A percentile compares a stretch with the other conserved stretches of the same genome.
phyloP scores from a whole-genome alignment of 1,284 basidiomycete species.

The Filobasidium uniguttulatum region DNA sequence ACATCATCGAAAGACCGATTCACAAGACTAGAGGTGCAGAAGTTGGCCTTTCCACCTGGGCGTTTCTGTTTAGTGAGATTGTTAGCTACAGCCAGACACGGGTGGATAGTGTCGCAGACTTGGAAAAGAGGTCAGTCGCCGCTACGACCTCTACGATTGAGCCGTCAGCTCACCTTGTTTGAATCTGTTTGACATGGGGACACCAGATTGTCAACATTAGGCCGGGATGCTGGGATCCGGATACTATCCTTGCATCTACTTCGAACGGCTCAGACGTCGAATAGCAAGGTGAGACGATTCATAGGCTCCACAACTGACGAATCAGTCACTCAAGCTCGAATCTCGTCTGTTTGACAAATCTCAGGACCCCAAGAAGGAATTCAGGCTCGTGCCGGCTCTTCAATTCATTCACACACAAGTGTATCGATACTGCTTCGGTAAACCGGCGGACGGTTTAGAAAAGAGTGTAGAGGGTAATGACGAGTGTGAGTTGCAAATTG shows the following conservation, averaged over 20 bases:
- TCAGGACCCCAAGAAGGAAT: constrained; percentile 74
- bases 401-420: constrained; percentile 87
- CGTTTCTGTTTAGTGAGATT: constrained; percentile 80
- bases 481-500: constrained; percentile 68
- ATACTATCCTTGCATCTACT: constrained; percentile 44
- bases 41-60: constrained; percentile 66
- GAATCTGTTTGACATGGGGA: background rate
- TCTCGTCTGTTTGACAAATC: too few relatives aligned
- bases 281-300: constrained; percentile 41
- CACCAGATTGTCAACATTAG: constrained; percentile 65
- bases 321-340: too few relatives aligned
- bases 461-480: constrained; percentile 89
- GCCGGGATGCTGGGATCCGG: constrained; percentile 73
- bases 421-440: constrained; percentile 87
- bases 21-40: constrained; percentile 69
- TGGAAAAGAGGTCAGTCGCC: constrained; percentile 57
- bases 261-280: constrained; percentile 29
- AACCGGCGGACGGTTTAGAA: constrained; percentile 84
- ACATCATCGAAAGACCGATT: constrained; percentile 69
- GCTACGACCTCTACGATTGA: background rate
- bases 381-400: constrained; percentile 70
- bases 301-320: background rate
- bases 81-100: constrained; percentile 90
- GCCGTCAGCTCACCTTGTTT: background rate
- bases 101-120: constrained; percentile 83